phyloP scores from a whole-genome alignment of 1,139 yeast genomes.

The Candida labiduridarum region DNA sequence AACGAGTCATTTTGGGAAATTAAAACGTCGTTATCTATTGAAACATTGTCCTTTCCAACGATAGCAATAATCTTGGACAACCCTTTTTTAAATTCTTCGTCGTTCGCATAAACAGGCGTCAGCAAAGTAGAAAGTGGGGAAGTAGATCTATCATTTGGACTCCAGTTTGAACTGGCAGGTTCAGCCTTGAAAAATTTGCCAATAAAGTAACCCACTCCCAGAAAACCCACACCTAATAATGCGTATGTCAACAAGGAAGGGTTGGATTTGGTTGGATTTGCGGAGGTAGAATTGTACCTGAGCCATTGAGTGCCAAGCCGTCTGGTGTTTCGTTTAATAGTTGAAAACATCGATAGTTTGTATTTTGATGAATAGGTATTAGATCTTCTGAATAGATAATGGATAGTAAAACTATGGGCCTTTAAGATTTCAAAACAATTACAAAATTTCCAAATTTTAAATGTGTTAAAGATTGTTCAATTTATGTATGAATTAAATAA shows the following conservation, averaged over 20 bases:
- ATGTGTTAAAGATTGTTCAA: no score
- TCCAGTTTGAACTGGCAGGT: not conserved
- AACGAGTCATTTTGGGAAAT: conserved; percentile 61
- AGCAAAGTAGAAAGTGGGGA: conserved; percentile 17
- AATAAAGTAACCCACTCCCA: conserved; percentile 10
- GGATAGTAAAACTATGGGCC: not conserved
- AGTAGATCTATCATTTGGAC: conserved; percentile 15
- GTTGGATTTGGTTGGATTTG: not conserved
- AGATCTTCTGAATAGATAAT: not conserved
- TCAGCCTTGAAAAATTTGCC: conserved; percentile 6
- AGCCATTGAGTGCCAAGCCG: not conserved
- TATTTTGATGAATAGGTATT: not conserved
- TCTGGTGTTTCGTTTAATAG: not conserved
- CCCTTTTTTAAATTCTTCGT: conserved; percentile 17
- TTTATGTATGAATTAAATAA: no score
- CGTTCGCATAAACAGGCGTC: conserved; percentile 20
- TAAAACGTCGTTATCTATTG: conserved; percentile 33
- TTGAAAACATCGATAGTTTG: conserved; percentile 1
- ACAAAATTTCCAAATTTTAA: no score
- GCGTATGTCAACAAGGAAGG: conserved; percentile 6
- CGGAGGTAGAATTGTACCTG: conserved; percentile 1
- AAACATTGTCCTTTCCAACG: conserved; percentile 16
- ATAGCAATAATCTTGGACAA: conserved; percentile 16
- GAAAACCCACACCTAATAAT: conserved; percentile 8
- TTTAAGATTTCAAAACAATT: no score